These are phyloP conservation scores for Debaryomyces singareniensis DNA, from an alignment of 1,139 yeast species.

Conservation along the genomic window DNA sequence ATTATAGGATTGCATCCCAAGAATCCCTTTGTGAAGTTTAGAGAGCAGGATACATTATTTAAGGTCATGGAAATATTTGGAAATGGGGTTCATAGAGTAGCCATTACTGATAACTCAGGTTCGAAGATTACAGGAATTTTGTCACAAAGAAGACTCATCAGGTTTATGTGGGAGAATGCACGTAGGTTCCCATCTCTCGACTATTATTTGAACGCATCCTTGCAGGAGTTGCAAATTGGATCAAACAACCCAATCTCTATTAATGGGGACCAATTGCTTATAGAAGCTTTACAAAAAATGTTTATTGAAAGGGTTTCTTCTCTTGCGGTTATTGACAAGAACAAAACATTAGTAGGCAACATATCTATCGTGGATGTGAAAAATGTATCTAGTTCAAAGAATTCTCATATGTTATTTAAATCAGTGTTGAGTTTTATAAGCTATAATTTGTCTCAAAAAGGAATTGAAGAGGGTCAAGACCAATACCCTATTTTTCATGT, in stretches of 20 bases:
- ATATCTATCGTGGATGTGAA: constrained; percentile 91
- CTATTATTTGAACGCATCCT: constrained; percentile 57
- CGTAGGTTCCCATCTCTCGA: constrained; percentile 79
- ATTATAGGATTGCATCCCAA: constrained; percentile 76
- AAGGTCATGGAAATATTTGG: constrained; percentile 82
- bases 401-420: constrained; percentile 72
- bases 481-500: constrained; percentile 96
- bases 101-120: constrained; percentile 55
- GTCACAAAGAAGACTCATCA: constrained; percentile 80
- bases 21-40: constrained; percentile 75
- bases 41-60: constrained; percentile 60
- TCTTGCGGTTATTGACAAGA: constrained; percentile 86
- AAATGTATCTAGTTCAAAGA: constrained; percentile 77
- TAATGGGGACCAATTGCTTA: constrained; percentile 77
- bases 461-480: constrained; percentile 91
- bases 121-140: constrained; percentile 62
- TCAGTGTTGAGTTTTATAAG: constrained; percentile 84
- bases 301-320: constrained; percentile 79
- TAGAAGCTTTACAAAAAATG: constrained; percentile 85
- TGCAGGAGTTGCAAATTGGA: constrained; percentile 66
- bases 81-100: constrained; percentile 87
- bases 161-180: constrained; percentile 87
- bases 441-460: constrained; percentile 79
- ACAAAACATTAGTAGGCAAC: constrained; percentile 74
- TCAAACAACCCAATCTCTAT: constrained; percentile 68